These are phyloP conservation scores for Geranomyces michiganensis DNA, from an alignment of 192 early-diverging fungal species.

Conservation along the genomic window DNA sequence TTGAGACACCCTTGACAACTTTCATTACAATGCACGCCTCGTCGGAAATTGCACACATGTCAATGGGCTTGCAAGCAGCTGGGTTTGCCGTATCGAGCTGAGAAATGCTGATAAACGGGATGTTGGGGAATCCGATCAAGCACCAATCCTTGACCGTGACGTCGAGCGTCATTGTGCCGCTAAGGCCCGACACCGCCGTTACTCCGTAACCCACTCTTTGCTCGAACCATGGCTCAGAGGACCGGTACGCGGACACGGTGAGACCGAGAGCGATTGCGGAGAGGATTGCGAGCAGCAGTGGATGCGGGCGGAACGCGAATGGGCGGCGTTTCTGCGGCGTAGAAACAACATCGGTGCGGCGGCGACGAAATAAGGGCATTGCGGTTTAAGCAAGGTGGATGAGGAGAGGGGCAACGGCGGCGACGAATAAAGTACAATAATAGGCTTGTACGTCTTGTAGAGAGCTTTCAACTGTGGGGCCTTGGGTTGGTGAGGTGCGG, in stretches of 20 bases:
- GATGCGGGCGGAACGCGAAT: slow-evolving; percentile 12
- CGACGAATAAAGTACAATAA: no score
- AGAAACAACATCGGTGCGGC: no score
- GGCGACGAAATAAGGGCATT: no score
- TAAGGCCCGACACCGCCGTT: not conserved
- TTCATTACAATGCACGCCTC: not conserved
- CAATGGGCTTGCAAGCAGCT: not conserved
- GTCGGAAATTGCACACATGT: slow-evolving; percentile 3
- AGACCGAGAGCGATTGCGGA: slow-evolving; percentile 6
- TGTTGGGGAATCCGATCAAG: slow-evolving; percentile 4
- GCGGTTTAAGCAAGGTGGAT: no score
- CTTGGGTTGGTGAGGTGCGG: no score
- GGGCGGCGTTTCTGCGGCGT: not conserved
- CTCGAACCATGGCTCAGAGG: not conserved
- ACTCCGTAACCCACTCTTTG: slow-evolving; percentile 4
- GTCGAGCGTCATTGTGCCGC: slow-evolving; percentile 4
- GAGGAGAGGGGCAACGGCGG: no score
- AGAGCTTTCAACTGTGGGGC: no score
- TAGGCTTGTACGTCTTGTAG: no score
- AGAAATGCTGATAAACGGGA: not conserved
- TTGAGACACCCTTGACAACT: not conserved
- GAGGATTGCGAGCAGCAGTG: slow-evolving; percentile 8
- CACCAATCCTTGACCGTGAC: not conserved
- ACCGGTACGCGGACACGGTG: not conserved
- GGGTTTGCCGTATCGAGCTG: not conserved